Conservation (phyloP, 176 grass and related monocot genomes). For the Areca catechu region DNA sequence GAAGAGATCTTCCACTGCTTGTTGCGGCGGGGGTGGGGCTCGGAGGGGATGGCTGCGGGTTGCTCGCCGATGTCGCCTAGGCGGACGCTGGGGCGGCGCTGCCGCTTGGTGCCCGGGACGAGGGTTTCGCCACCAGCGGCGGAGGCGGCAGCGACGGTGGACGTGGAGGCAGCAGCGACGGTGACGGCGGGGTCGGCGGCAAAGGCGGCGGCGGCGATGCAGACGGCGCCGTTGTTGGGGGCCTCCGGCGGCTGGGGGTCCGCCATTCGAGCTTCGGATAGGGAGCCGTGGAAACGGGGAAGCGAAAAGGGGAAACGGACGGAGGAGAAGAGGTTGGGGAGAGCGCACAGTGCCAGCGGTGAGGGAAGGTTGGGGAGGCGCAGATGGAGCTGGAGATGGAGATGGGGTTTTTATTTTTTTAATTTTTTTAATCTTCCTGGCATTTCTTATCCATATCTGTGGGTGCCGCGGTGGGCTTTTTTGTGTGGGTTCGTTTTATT, state of each 20-base stretch:
- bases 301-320: no score
- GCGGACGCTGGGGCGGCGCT: conserved; percentile 50
- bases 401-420: no score
- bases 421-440: no score
- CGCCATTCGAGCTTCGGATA: conserved; percentile 18
- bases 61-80: conserved; percentile 21
- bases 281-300: no score
- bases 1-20: conserved; percentile 20
- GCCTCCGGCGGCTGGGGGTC: conserved; percentile 9
- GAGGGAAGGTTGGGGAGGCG: no score
- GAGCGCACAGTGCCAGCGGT: no score
- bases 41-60: conserved; percentile 28
- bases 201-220: background rate
- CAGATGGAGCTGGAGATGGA: no score
- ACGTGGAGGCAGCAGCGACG: no score
- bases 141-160: background rate
- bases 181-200: background rate
- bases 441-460: no score
- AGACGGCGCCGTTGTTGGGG: conserved; percentile 4
- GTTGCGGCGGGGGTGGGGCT: conserved; percentile 29
- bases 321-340: no score
- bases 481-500: no score
- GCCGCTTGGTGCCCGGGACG: conserved; percentile 29
- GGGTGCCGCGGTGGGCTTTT: no score
- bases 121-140: background rate